Percentiles rank a stretch among this genome's conserved stretches.
Evolutionary conservation across 345 rosid species (phyloP).

Genomic region (Hibiscus trionum): DNA sequence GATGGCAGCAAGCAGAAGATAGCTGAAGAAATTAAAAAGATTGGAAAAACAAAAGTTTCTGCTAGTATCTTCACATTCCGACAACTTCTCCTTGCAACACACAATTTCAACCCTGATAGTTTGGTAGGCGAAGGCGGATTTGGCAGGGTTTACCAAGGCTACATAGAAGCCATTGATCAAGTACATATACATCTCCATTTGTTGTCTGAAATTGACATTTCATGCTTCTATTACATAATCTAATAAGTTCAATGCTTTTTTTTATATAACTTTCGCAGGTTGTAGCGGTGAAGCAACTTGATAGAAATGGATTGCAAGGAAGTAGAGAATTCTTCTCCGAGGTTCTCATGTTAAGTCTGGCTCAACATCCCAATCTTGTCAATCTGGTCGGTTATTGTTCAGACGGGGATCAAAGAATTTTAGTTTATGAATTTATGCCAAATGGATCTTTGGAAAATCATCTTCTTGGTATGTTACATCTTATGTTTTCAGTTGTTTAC

Average conservation of each 20-base stretch:
- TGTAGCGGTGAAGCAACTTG: slow-evolving; percentile 63
- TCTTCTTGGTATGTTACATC: slow-evolving; percentile 40
- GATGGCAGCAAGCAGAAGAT: slow-evolving; percentile 37
- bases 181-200: slow-evolving; percentile 14
- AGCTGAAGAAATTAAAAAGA: slow-evolving; percentile 39
- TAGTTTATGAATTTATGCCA: slow-evolving; percentile 53
- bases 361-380: slow-evolving; percentile 53
- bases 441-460: slow-evolving; percentile 61
- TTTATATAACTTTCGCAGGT: slow-evolving; percentile 41
- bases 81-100: slow-evolving; percentile 45
- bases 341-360: slow-evolving; percentile 53
- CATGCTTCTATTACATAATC: not conserved
- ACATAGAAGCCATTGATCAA: slow-evolving; percentile 28
- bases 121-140: slow-evolving; percentile 68
- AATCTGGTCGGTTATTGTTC: slow-evolving; percentile 53
- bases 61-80: slow-evolving; percentile 32
- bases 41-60: slow-evolving; percentile 28
- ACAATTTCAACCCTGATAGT: slow-evolving; percentile 37
- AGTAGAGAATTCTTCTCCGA: slow-evolving; percentile 63
- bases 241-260: not conserved
- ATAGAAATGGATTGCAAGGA: slow-evolving; percentile 57
- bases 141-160: slow-evolving; percentile 54
- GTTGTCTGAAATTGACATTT: not conserved
- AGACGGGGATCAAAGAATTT: slow-evolving; percentile 57
- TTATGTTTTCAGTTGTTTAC: not conserved